Evolutionary conservation across 768 basidiomycete genomes (phyloP), one percentile per base, ranked within the genome.

Genomic region (Amanita molliuscula): DNA sequence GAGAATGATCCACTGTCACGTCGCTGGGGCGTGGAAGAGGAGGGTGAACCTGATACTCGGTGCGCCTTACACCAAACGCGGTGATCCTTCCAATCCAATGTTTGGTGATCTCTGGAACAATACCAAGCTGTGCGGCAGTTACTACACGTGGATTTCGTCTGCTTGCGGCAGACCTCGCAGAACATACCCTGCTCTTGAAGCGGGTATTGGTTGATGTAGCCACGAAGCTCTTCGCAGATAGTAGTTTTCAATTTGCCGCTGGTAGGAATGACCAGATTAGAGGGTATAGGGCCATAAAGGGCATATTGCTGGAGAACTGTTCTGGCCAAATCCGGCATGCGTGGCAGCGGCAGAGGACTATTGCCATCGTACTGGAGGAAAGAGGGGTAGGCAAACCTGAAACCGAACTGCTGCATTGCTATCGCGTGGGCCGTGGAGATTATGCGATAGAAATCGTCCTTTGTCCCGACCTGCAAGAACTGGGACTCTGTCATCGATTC

Each of bases 321-420:
- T 29, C 48, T 49, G 8, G 48, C 38, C 31, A 41, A 49, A 18
- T 41, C 38, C 5, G 48, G 38, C 48, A 49, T 49, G 29, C 3
- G 28, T 18, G 38, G 38, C 15, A 41, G n/a, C 4, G 38, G 48
- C 4, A 41, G 3, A 5, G 37, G 16, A n/a, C 28, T 31, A 3
- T 37, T 33, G n/a, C 48, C 48, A 20, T 49, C 48, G 26, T 41
- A 49, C 23, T 49, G 26, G 34, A n/a, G n/a, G n/a, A n/a, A n/a
- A n/a, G n/a, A n/a, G n/a, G n/a, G n/a, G n/a, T n/a, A n/a, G n/a
- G n/a, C n/a, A n/a, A n/a, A n/a, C n/a, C n/a, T n/a, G n/a, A n/a
- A n/a, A n/a, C n/a, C n/a, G n/a, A n/a, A n/a, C 23, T 49, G 48
- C 11, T 49, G 48, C 48, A 49, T 18, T 18, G 48, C 6, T 41